These are phyloP conservation scores for Stemphylium lycopersici DNA, from an alignment of 2,329 filamentous ascomycete species.

Conservation along the genomic window DNA sequence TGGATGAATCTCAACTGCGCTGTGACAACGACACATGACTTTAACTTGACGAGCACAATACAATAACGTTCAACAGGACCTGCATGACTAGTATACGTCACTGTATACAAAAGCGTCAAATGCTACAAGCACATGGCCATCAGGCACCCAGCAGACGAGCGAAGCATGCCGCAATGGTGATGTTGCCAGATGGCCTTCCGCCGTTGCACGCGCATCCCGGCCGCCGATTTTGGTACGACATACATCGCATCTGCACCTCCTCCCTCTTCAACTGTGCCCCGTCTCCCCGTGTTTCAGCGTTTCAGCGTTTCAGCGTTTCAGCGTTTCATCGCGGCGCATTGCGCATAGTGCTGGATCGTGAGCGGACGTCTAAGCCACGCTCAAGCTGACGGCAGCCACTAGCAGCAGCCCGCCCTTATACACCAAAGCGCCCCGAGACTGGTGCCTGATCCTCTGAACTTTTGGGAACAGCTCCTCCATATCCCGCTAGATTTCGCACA, in stretches of 20 bases:
- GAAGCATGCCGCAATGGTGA: background rate
- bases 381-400: constrained; percentile 24
- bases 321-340: constrained; percentile 26
- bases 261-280: background rate
- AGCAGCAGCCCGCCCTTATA: constrained; percentile 17
- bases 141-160: no score
- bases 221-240: no score
- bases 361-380: constrained; percentile 38
- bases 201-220: background rate
- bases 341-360: constrained; percentile 28
- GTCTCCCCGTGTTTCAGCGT: constrained; percentile 2
- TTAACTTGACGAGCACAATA: no score
- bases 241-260: background rate
- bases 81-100: no score
- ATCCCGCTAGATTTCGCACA: constrained; percentile 24
- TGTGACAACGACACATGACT: no score
- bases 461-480: constrained; percentile 27
- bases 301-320: no score
- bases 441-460: constrained; percentile 40
- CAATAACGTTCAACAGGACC: no score
- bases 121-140: no score
- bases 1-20: no score
- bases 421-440: constrained; percentile 23
- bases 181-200: constrained; percentile 23
- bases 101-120: no score